Base-by-base conservation (phyloP, 768 basidiomycete genomes). In the Trametes villosa region DNA sequence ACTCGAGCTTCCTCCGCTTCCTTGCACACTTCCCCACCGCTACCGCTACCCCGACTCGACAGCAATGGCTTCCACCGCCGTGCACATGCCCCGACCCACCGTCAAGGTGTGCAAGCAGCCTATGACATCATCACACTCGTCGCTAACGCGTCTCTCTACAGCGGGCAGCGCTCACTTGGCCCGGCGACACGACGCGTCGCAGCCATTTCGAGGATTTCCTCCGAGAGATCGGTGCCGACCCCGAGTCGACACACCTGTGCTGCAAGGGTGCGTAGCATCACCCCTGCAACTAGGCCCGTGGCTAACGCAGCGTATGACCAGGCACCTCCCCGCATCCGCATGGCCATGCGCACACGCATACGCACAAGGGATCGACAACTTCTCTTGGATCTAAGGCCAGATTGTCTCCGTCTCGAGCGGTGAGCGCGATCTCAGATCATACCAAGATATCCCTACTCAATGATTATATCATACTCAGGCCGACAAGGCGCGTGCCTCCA, bases 201-300 rank as follows among this genome's bases (percentile, higher is more conserved):
- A 65, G 47, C 45, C 66, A 67, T 42, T 63, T 63, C 24, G 62
- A 63, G 44, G 62, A 63, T 34, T 63, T 63, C 53, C 58, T 63
- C 18, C 38, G 42, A 2, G 62, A 63, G 38, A 59, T 63, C 18
- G 62, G 62, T 24, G 57, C 46, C 31, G 53, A 52, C 36, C 22
- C 27, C 18, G 57, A 63, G 30, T 29, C 40, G 22, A 36, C 47
- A 15, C 53, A 55, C 24, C 41, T 63, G 15, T 63, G 62, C 44
- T 63, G 62, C 57, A 52, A 54, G n/a, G 57, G 57, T 52, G 26
- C 44, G 53, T 53, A n/a, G n/a, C n/a, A n/a, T n/a, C n/a, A n/a
- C n/a, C n/a, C n/a, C n/a, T n/a, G n/a, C n/a, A n/a, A n/a, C n/a
- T n/a, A n/a, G n/a, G n/a, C n/a, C n/a, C n/a, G 31, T 30, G 36